Base-by-base conservation (phyloP, 345 rosid species). In the Gossypium sturtianum region DNA sequence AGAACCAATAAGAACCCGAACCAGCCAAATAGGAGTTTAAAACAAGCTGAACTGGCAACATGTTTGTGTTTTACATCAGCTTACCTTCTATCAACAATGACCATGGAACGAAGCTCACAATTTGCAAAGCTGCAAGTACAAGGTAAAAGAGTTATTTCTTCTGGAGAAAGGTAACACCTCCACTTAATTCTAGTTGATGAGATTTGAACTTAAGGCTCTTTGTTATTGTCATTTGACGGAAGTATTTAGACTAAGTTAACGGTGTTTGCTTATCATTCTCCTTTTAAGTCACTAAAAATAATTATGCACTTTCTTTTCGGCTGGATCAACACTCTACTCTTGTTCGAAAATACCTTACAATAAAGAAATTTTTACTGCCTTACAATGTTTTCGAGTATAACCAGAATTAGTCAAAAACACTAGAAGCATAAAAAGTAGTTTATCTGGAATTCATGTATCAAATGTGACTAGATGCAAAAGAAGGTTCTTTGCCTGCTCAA, bases 61-160 rank as follows among this genome's bases (percentile, higher is more conserved):
- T 19, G 38, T 22, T 7, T 25, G n/a, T 47, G 54, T 58, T 74
- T 29, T 15, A 15, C 52, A 74, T 59, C 19, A 77, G 25, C 84
- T 82, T 77, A 91, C 97, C 92, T 84, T 83, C 80, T 90, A 79
- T 95, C 97, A 1, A 87, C 89, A 56, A 95, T 87, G 82, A 93
- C 87, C 94, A 91, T 86, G 59, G 99, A 93, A 51, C 99, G 93
- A 48, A 93, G 96, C 87, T 95, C 99, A n/a, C 98, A 93, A 67
- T 93, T 95, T 15, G 97, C 87, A 83, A 90, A 95, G 83, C 99
- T 95, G 96, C 78, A 76, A 59, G 53, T 22, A 56, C 19, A 49
- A 70, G 17, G 23, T 16, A 11, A 16, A 43, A 43, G 49, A 43
- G 76, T 75, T 65, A 80, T 61, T 77, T 57, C 54, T 76, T 43